Percentiles rank a stretch among this genome's conserved stretches.
Evolutionary conservation across 148 eudicot species (phyloP).

Genomic region (Silene conica): DNA sequence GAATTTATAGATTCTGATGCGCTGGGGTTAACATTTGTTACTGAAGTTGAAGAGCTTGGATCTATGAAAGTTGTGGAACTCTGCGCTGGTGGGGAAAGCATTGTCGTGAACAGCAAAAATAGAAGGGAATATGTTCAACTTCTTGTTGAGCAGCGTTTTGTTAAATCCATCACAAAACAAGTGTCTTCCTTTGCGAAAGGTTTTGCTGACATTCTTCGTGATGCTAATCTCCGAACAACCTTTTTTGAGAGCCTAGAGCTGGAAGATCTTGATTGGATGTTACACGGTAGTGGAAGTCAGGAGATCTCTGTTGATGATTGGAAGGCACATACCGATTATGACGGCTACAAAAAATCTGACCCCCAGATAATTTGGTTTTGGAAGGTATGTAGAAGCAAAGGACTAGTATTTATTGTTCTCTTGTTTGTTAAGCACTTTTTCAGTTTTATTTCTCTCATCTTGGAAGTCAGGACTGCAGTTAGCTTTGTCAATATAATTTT

Average conservation of each 20-base stretch:
- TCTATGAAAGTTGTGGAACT: constrained; percentile 70
- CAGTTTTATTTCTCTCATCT: not conserved
- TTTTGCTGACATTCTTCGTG: constrained; percentile 61
- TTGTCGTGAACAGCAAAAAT: constrained; percentile 63
- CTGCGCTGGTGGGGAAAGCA: constrained; percentile 51
- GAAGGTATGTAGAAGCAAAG: constrained; percentile 56
- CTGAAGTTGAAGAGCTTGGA: constrained; percentile 81
- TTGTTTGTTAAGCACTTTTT: not conserved
- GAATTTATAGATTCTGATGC: constrained; percentile 76
- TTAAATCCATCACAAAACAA: constrained; percentile 54
- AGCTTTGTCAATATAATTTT: not conserved
- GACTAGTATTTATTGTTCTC: not conserved
- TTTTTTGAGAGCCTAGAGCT: constrained; percentile 70
- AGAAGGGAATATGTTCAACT: constrained; percentile 61
- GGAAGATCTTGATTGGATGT: constrained; percentile 79
- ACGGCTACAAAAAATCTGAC: constrained; percentile 68
- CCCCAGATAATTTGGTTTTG: constrained; percentile 84
- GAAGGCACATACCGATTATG: constrained; percentile 78
- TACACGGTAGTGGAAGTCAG: constrained; percentile 64
- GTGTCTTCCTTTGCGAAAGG: constrained; percentile 64
- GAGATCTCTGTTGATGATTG: constrained; percentile 80
- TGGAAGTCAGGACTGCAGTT: not conserved
- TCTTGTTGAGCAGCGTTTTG: constrained; percentile 65
- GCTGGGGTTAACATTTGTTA: constrained; percentile 72
- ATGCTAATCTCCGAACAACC: constrained; percentile 13